A percentile compares a stretch with the other conserved stretches of the same genome.
Conservation (phyloP, 148 eudicot genomes). For the Camellia sinensis region DNA sequence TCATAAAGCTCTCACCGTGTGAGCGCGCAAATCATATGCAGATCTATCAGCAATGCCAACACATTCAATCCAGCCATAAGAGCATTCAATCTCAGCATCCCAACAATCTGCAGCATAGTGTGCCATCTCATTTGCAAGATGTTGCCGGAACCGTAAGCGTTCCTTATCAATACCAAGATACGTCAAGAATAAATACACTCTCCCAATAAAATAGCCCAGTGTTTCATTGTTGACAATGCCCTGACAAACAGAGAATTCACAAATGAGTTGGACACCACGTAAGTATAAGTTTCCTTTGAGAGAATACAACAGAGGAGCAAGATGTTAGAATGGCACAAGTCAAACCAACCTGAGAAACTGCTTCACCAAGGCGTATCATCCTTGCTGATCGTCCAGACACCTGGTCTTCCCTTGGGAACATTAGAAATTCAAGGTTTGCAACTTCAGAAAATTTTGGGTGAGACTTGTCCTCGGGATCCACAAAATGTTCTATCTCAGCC, state of each 20-base stretch:
- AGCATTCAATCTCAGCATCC: conserved; percentile 98
- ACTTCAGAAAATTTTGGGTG: conserved; percentile 82
- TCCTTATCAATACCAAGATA: conserved; percentile 85
- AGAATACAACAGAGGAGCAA: conserved; percentile 2
- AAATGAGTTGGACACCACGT: background rate
- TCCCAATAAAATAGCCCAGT: conserved; percentile 21
- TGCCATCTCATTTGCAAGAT: conserved; percentile 99
- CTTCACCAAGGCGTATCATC: conserved; percentile 58
- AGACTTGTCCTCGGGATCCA: conserved; percentile 89
- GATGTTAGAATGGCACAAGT: background rate
- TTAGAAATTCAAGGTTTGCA: conserved; percentile 65
- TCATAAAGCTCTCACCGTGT: conserved; percentile 52
- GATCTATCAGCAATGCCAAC: conserved; percentile 99
- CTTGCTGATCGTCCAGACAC: conserved; percentile 78
- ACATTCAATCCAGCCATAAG: conserved; percentile 98
- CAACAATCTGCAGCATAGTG: conserved; percentile 99
- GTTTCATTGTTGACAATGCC: conserved; percentile 23
- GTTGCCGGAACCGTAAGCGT: conserved; percentile 83
- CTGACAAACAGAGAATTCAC: background rate
- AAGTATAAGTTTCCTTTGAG: background rate
- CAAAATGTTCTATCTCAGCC: conserved; percentile 95
- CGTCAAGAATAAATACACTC: conserved; percentile 82
- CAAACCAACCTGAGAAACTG: conserved; percentile 66
- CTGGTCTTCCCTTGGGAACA: conserved; percentile 94
- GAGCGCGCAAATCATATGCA: conserved; percentile 88